phyloP scores from a whole-genome alignment of 192 early-diverging fungal species.

The Gaertneriomyces sp. region DNA sequence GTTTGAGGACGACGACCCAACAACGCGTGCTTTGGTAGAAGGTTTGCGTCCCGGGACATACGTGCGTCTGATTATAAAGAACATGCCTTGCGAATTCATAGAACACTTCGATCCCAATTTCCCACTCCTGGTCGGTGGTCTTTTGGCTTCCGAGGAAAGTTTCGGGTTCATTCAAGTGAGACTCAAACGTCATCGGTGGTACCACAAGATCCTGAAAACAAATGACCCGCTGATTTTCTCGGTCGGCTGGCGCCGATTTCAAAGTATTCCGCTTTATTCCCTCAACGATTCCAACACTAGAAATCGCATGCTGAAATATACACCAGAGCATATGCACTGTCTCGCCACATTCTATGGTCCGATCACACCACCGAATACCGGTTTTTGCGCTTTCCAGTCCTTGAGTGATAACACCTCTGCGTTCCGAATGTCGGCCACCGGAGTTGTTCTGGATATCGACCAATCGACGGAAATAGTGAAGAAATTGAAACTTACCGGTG shows the following conservation, averaged over 20 bases:
- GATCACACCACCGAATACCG: constrained; percentile 91
- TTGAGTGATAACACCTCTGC: constrained; percentile 53
- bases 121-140: constrained; percentile 90
- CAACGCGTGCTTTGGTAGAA: constrained; percentile 75
- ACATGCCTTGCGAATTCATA: constrained; percentile 94
- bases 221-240: constrained; percentile 98
- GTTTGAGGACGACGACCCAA: constrained; percentile 79
- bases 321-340: constrained; percentile 99
- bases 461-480: constrained; percentile 94
- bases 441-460: constrained; percentile 90
- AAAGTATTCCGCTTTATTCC: constrained; percentile 92
- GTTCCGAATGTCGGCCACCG: constrained; percentile 96
- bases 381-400: constrained; percentile 90
- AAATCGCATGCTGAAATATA: constrained; percentile 98
- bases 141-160: constrained; percentile 84
- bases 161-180: constrained; percentile 86
- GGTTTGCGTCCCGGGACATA: constrained; percentile 92
- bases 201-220: constrained; percentile 90
- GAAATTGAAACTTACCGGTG: constrained; percentile 97
- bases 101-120: constrained; percentile 83
- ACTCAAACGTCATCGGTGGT: constrained; percentile 96
- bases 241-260: constrained; percentile 97
- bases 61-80: constrained; percentile 82
- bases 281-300: constrained; percentile 76
- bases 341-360: constrained; percentile 91